Conservation (phyloP, 345 rosid genomes). For the Stellera chamaejasme region DNA sequence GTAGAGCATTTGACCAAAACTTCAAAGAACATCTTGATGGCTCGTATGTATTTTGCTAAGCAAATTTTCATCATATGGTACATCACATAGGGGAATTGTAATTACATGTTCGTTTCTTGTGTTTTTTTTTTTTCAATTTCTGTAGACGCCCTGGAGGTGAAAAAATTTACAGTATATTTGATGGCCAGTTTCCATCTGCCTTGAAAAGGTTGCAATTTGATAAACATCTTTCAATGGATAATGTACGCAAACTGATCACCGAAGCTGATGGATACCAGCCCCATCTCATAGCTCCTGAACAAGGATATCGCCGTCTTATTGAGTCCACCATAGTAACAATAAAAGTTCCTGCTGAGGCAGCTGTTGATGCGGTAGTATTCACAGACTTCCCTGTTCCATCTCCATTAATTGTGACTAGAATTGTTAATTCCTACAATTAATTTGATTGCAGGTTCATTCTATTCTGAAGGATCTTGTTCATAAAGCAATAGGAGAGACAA, state of each 20-base stretch:
- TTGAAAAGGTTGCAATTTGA: conserved; percentile 92
- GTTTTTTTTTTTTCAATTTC: conserved; percentile 11
- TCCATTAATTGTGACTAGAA: conserved; percentile 4
- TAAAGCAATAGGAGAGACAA: conserved; percentile 59
- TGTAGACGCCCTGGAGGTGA: conserved; percentile 97
- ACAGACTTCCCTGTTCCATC: neutral
- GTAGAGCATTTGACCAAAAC: conserved; percentile 85
- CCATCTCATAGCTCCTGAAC: conserved; percentile 96
- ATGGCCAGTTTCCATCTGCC: conserved; percentile 82
- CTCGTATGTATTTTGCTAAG: conserved; percentile 29
- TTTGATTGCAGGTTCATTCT: conserved; percentile 54
- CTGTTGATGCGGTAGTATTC: conserved; percentile 74
- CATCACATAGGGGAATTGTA: neutral
- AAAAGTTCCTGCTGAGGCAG: conserved; percentile 96
- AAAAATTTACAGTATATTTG: conserved; percentile 74
- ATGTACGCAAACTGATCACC: conserved; percentile 73
- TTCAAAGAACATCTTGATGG: conserved; percentile 96
- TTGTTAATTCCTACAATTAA: conserved; percentile 2
- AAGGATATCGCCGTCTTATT: conserved; percentile 93
- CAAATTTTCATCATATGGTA: neutral
- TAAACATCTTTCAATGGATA: conserved; percentile 82
- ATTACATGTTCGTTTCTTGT: neutral
- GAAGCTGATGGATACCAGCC: conserved; percentile 99
- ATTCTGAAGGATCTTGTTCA: conserved; percentile 84
- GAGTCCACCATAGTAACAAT: conserved; percentile 75